These are phyloP conservation scores for Cladosporium sp. DNA, from an alignment of 2,329 filamentous ascomycete genomes.

Conservation along the genomic window DNA sequence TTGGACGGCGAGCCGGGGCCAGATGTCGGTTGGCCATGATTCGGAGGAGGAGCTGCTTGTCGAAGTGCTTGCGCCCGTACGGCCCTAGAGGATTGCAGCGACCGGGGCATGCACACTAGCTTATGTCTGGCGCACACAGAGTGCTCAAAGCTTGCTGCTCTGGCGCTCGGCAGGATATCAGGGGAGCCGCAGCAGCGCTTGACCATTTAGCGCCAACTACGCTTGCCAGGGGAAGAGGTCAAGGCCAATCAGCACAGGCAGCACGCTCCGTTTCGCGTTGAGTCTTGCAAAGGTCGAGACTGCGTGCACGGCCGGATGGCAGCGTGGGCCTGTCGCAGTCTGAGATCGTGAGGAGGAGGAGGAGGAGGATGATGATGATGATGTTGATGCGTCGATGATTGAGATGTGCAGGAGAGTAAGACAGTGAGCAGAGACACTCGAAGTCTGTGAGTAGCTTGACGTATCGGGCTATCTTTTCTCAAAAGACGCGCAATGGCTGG, in stretches of 20 bases:
- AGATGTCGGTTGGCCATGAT: slow-evolving; percentile 12
- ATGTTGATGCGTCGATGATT: neutral
- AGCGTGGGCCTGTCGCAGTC: neutral
- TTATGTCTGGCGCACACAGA: slow-evolving; percentile 14
- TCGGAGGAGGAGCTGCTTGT: neutral
- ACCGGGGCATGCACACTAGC: slow-evolving; percentile 14
- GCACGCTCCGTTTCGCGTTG: neutral
- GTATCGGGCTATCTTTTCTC: too few species aligned
- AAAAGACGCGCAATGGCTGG: neutral
- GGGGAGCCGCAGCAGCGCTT: neutral
- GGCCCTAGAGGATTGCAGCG: slow-evolving; percentile 5
- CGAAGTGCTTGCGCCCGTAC: neutral
- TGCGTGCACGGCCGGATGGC: neutral
- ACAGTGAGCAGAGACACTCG: neutral
- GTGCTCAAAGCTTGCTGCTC: neutral
- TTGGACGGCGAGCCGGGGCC: slow-evolving; percentile 18
- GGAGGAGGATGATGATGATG: neutral
- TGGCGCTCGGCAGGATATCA: neutral
- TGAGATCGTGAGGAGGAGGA: neutral
- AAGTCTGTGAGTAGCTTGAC: neutral
- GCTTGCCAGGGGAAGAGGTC: neutral
- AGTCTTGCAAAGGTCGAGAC: slow-evolving; percentile 2
- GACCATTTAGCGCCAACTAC: neutral
- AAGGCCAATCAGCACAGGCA: neutral
- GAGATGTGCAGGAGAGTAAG: neutral